Percentiles rank a stretch among this genome's conserved stretches.
phyloP scores from a whole-genome alignment of 2,329 filamentous ascomycete genomes.

The Cryphonectria naterciae region DNA sequence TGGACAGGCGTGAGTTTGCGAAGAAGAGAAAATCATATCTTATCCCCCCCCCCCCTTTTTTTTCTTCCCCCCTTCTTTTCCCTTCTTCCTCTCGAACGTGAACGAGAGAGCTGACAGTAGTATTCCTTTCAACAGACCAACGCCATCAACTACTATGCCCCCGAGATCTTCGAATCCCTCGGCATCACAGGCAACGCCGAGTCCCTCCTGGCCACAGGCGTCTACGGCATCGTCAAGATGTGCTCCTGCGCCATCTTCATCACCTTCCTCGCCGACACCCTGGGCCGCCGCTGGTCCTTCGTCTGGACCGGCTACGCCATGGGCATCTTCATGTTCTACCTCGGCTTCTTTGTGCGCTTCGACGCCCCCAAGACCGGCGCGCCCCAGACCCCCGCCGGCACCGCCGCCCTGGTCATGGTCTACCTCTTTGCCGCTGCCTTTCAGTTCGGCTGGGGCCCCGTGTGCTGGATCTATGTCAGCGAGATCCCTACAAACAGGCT shows the following conservation, averaged over 20 bases:
- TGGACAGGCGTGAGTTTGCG: constrained; percentile 59
- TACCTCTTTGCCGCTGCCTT: constrained; percentile 67
- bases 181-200: constrained; percentile 50
- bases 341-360: constrained; percentile 64
- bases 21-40: not conserved
- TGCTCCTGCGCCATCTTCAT: constrained; percentile 61
- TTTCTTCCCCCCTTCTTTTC: not conserved
- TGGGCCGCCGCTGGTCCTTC: constrained; percentile 59
- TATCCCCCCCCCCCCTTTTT: not conserved
- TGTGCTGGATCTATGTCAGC: constrained; percentile 66
- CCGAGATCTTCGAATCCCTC: constrained; percentile 40
- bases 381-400: constrained; percentile 49
- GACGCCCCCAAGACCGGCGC: constrained; percentile 40
- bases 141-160: constrained; percentile 42
- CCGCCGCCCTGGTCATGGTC: constrained; percentile 62
- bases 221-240: constrained; percentile 68
- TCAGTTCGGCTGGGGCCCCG: constrained; percentile 65
- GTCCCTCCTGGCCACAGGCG: constrained; percentile 63
- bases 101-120: not conserved
- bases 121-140: constrained; percentile 27
- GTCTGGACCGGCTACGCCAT: constrained; percentile 54
- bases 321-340: constrained; percentile 58
- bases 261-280: constrained; percentile 62
- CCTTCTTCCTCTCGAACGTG: no score
- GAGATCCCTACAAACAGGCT: constrained; percentile 66